Conservation (phyloP, 1,284 basidiomycete species). For the Marasmius tenuissimus region DNA sequence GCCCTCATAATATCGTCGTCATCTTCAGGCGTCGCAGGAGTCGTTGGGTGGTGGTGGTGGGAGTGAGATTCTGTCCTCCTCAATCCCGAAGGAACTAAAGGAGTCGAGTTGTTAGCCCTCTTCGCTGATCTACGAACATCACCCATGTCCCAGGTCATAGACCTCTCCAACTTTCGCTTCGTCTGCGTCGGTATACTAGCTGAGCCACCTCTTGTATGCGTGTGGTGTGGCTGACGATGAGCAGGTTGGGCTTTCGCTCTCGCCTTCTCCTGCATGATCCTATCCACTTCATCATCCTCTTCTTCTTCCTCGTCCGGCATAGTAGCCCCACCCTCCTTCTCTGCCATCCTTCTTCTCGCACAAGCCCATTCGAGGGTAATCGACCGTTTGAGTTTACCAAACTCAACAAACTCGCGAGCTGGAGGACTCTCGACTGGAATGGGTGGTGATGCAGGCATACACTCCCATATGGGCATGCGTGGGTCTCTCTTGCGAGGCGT, state of each 20-base stretch:
- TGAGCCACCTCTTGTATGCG: not conserved
- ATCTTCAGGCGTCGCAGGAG: slow-evolving; percentile 37
- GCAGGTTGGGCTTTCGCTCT: slow-evolving; percentile 30
- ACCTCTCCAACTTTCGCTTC: not conserved
- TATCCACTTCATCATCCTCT: slow-evolving; percentile 29
- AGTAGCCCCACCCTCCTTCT: slow-evolving; percentile 28
- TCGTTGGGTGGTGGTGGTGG: slow-evolving; percentile 3
- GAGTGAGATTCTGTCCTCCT: slow-evolving; percentile 9
- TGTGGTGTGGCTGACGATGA: not conserved
- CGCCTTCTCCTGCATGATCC: not conserved
- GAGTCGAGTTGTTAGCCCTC: not conserved
- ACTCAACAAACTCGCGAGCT: slow-evolving; percentile 51
- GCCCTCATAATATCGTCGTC: slow-evolving; percentile 56
- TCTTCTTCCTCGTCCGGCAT: slow-evolving; percentile 17
- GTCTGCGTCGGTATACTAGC: not conserved
- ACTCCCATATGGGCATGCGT: slow-evolving; percentile 51
- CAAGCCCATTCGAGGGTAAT: slow-evolving; percentile 75
- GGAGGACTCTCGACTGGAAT: slow-evolving; percentile 50
- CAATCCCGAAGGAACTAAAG: slow-evolving; percentile 5
- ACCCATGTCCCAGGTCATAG: not conserved
- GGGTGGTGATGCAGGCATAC: slow-evolving; percentile 70
- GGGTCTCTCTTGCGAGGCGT: slow-evolving; percentile 32
- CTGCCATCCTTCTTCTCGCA: slow-evolving; percentile 48
- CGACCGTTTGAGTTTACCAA: slow-evolving; percentile 41
- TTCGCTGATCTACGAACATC: slow-evolving; percentile 4